Percentiles rank a stretch among this genome's conserved stretches.
Evolutionary conservation across 805 yeast species (phyloP).

Genomic region (Teunomyces panamensis): DNA sequence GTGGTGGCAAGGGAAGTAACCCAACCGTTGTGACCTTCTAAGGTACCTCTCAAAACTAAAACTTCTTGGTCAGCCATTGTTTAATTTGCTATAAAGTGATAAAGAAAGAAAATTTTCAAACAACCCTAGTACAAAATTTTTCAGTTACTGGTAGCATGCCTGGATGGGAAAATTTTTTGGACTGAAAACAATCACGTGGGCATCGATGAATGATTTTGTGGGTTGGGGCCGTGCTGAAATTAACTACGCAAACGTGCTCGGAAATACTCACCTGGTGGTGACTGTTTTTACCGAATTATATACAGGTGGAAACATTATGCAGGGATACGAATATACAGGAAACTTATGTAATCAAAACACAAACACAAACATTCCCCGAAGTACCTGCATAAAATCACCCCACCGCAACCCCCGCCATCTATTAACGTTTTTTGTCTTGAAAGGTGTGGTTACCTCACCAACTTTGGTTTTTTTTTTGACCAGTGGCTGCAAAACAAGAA

Average conservation of each 20-base stretch:
- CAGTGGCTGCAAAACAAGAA: neutral
- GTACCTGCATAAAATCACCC: no score
- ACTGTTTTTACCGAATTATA: conserved; percentile 34
- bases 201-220: neutral
- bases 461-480: neutral
- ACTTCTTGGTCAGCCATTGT: conserved; percentile 86
- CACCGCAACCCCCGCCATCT: no score
- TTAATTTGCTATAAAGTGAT: conserved; percentile 5
- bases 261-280: conserved; percentile 35
- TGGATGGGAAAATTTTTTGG: conserved; percentile 6
- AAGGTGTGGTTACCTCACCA: neutral
- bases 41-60: conserved; percentile 99
- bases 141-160: neutral
- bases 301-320: conserved; percentile 11
- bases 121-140: neutral
- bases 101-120: conserved; percentile 1
- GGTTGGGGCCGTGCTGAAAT: conserved; percentile 15
- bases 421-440: no score
- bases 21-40: conserved; percentile 87
- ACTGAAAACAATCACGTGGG: conserved; percentile 4
- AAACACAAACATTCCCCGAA: no score
- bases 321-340: neutral
- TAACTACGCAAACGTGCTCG: conserved; percentile 32
- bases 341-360: no score
- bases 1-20: conserved; percentile 98